A percentile compares a stretch with the other conserved stretches of the same genome.
phyloP scores from a whole-genome alignment of 2,329 filamentous ascomycete species.

The Botrytis pseudocinerea region DNA sequence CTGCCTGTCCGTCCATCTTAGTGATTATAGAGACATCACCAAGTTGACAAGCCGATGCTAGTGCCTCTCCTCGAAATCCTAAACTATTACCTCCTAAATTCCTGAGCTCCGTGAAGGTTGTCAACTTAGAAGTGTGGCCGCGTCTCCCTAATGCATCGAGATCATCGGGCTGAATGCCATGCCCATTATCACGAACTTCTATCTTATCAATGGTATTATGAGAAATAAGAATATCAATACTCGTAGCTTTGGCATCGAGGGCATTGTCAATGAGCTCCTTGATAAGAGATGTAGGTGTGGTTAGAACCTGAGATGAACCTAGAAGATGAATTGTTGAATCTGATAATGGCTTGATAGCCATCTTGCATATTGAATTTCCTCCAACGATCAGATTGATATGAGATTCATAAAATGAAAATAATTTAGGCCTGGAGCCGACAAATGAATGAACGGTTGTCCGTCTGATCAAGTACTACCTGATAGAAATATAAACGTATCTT shows the following conservation, averaged over 20 bases:
- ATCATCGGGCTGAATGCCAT: slow-evolving; percentile 65
- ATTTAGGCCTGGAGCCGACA: not conserved
- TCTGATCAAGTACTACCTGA: slow-evolving; percentile 16
- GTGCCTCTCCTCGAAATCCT: slow-evolving; percentile 75
- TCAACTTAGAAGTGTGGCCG: slow-evolving; percentile 75
- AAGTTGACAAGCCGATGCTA: slow-evolving; percentile 64
- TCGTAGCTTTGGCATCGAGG: slow-evolving; percentile 68
- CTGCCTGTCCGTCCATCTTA: slow-evolving; percentile 58
- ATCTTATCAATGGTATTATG: slow-evolving; percentile 67
- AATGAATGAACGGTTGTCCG: not conserved
- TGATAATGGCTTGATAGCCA: slow-evolving; percentile 50
- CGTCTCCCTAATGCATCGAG: slow-evolving; percentile 61
- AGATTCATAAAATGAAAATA: not conserved
- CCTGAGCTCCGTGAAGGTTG: slow-evolving; percentile 61
- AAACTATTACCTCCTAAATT: slow-evolving; percentile 58
- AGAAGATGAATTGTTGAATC: slow-evolving; percentile 55
- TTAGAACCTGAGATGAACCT: slow-evolving; percentile 60
- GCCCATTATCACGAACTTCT: slow-evolving; percentile 72
- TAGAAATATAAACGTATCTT: not conserved
- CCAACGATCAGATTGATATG: not conserved
- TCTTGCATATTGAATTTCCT: slow-evolving; percentile 26
- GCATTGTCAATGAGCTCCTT: slow-evolving; percentile 80
- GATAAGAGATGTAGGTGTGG: slow-evolving; percentile 60
- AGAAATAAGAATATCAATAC: slow-evolving; percentile 64
- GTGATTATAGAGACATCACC: slow-evolving; percentile 64